Conservation (phyloP, 768 basidiomycete genomes). For the Boletellus ananiceps region DNA sequence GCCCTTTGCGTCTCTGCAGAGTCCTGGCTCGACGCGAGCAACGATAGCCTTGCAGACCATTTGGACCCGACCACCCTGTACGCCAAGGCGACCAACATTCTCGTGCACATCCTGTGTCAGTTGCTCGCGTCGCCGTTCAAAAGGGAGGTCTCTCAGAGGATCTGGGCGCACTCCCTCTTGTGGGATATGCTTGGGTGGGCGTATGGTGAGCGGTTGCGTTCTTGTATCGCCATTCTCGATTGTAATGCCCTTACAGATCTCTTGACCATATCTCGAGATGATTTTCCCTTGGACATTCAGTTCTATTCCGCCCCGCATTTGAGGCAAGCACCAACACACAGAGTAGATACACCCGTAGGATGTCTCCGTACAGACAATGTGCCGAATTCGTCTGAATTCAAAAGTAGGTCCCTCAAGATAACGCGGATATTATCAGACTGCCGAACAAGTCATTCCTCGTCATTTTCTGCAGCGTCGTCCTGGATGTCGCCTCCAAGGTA, state of each 20-base stretch:
- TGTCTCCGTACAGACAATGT: neutral
- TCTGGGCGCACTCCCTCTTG: conserved; percentile 18
- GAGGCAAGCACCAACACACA: conserved; percentile 28
- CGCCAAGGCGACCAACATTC: conserved; percentile 40
- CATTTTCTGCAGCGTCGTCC: conserved; percentile 43
- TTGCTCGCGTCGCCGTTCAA: conserved; percentile 20
- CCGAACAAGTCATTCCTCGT: conserved; percentile 39
- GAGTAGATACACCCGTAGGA: conserved; percentile 33
- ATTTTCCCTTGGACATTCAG: conserved; percentile 35
- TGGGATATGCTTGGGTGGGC: conserved; percentile 18
- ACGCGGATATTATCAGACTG: conserved; percentile 35
- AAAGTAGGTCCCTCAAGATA: conserved; percentile 32
- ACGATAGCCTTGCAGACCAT: conserved; percentile 35
- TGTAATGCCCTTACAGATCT: conserved; percentile 30
- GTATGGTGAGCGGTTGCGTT: neutral
- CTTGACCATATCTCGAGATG: conserved; percentile 31
- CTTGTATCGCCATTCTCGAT: neutral
- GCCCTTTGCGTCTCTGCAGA: conserved; percentile 54
- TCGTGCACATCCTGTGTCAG: conserved; percentile 42
- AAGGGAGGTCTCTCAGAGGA: conserved; percentile 18
- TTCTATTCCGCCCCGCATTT: conserved; percentile 40
- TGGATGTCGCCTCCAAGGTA: conserved; percentile 41
- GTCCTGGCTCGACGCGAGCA: conserved; percentile 51
- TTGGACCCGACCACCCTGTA: conserved; percentile 47
- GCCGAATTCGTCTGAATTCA: conserved; percentile 11